Evolutionary conservation across 2,329 filamentous ascomycete species (phyloP), one percentile per base, ranked within the genome.

Genomic region (Alternaria sp.): DNA sequence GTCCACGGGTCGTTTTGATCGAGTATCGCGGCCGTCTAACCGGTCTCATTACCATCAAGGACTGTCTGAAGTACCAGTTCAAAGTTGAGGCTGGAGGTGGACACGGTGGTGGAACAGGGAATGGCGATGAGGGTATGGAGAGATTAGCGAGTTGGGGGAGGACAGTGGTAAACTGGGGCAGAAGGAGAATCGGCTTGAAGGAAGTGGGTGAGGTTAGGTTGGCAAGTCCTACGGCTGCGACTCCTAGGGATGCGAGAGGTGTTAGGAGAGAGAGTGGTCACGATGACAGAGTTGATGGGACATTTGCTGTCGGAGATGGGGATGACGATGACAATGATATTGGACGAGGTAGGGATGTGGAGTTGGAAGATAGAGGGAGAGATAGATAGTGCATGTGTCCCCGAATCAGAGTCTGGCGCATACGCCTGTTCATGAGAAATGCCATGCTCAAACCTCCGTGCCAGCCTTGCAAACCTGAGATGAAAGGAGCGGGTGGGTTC

Each of bases 11-110:
- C 6, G 94, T 99, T 51, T 85, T 99, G 4, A 90, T 97, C 40
- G 95, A 99, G 78, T 91, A 97, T 75, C 91, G 92, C 60, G 95
- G 95, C 14, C 87, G 88, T 51, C 85, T 99, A 2, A 87, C 87
- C 0, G 95, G 95, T 0, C 85, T 99, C 0, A 92, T 99, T 1
- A 99, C 95, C 0, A 92, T 97, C 64, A 99, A 99, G 78, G 95
- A 99, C 77, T 98, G 95, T 69, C 82, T 99, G 57, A 97, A 95
- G 77, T 98, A 97, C 74, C 94, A 99, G 79, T 97, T 98, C 86
- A 96, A 95, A 82, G 92, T 92, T 1, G 95, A 99, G 78, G 92
- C 92, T 4, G 46, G 46, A 38, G 46, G 46, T 0, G 62, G 66
- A 2, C 58, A 59, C 27, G 61, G 53, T 20, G 48, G 46, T 22